phyloP scores from a whole-genome alignment of 805 yeast species.

The Wickerhamomyces rabaulensis region DNA sequence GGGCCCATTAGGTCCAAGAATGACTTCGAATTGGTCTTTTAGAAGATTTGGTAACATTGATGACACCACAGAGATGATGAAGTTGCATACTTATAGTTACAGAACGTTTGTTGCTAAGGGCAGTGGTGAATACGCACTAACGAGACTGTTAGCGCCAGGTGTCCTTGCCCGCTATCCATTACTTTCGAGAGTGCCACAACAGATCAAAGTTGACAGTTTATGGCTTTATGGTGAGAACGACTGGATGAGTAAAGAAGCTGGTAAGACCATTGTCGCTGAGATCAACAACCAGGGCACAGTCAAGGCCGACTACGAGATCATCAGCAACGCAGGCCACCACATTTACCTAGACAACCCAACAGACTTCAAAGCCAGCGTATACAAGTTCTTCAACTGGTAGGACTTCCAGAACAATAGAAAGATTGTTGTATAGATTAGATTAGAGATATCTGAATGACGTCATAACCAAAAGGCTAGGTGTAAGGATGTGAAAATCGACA shows the following conservation, averaged over 20 bases:
- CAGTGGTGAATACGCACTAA: constrained; percentile 61
- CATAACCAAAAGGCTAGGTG: background rate
- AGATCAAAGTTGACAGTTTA: constrained; percentile 26
- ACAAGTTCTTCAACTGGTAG: constrained; percentile 25
- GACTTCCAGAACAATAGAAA: background rate
- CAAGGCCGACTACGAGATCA: constrained; percentile 26
- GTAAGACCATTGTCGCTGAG: constrained; percentile 36
- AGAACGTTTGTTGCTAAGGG: constrained; percentile 47
- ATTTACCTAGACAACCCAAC: constrained; percentile 54
- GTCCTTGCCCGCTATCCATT: constrained; percentile 54
- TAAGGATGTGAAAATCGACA: background rate
- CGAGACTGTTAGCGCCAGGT: constrained; percentile 55
- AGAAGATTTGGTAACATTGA: constrained; percentile 34
- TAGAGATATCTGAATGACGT: background rate
- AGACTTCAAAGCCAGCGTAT: constrained; percentile 43
- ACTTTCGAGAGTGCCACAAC: constrained; percentile 42
- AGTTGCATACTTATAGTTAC: constrained; percentile 50
- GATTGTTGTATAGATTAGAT: background rate
- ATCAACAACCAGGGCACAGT: constrained; percentile 19
- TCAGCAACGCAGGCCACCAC: constrained; percentile 61
- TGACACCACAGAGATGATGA: constrained; percentile 26
- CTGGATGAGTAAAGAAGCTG: constrained; percentile 68
- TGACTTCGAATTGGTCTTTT: constrained; percentile 52
- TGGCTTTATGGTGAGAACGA: constrained; percentile 67
- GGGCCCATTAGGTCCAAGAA: constrained; percentile 51